A percentile compares a stretch with the other conserved stretches of the same genome.
Conservation (phyloP, 2,329 filamentous ascomycete genomes). For the Diaporthe ilicicola region DNA sequence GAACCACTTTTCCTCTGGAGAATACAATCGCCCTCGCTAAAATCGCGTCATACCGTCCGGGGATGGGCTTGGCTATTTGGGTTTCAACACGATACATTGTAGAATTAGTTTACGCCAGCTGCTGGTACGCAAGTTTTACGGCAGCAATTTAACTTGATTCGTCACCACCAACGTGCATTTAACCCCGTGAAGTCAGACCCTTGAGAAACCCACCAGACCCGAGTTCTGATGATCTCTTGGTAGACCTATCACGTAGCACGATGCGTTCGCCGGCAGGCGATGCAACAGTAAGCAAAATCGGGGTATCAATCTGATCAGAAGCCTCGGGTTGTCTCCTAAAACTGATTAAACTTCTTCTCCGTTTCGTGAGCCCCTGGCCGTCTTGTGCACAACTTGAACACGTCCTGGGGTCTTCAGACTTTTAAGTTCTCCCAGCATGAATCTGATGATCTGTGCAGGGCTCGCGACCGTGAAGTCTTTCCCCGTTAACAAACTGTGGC, state of each 20-base stretch:
- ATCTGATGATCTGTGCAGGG: background rate
- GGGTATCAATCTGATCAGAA: no score
- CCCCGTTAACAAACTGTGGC: background rate
- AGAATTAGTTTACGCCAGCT: no score
- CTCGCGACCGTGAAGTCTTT: background rate
- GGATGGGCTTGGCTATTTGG: no score
- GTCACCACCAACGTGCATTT: slow-evolving; percentile 1
- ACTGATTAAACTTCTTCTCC: background rate
- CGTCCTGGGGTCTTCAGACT: no score
- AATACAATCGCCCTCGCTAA: no score
- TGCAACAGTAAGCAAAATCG: no score
- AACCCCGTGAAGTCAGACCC: background rate
- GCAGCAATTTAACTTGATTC: background rate
- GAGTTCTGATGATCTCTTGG: background rate
- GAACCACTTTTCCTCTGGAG: no score
- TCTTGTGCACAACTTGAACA: background rate
- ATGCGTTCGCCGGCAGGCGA: background rate
- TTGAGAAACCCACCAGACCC: background rate
- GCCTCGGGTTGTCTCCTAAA: no score
- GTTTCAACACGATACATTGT: no score
- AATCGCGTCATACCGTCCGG: no score
- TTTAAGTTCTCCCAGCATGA: background rate
- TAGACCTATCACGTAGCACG: background rate
- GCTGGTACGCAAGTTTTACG: background rate
- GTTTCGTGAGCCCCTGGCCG: background rate